Base-by-base conservation (phyloP, 257 asterid genomes). In the Solanum piurae region DNA sequence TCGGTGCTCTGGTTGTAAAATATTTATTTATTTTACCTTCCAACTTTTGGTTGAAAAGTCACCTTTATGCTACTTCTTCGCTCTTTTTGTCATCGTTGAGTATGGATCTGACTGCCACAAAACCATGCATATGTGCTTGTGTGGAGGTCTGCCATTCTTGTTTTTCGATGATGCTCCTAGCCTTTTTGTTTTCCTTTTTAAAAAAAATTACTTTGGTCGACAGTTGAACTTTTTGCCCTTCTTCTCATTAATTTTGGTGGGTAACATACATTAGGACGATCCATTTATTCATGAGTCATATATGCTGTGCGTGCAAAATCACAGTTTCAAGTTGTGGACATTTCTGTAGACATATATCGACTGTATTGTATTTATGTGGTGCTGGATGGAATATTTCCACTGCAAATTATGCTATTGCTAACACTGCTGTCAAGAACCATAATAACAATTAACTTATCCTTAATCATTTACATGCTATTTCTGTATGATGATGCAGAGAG, bases 401-500 rank as follows among this genome's bases (percentile, higher is more conserved):
- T 46, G 85, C 85, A 82, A 18, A 82, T 80, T 80, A 80, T 44
- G 18, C 27, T 80, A 80, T 82, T 14, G 85, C 42, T 82, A 46
- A 82, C 85, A 49, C 29, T 49, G 10, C 3, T 79, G 20, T 82
- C 85, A 20, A 29, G 37, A 82, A 49, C 21, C 42, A 18, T 31
- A 9, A 29, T 68, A 29, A 31, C 40, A 69, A 27, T 16, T 49
- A 49, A 49, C 69, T 18, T 29, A 27, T 29, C 68, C 85, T 82
- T 31, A 31, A 25, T 18, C 69, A 80, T 49, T 80, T 80, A 27
- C 42, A 46, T 46, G 11, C 27, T 20, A 49, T 29, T 80, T 18
- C n/a, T 29, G 29, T 82, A 82, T 82, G 33, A 82, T 82, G 85
- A 42, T 89, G 91, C 95, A 96, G 99, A 93, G 97, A 88, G 99